phyloP scores from a whole-genome alignment of 2,329 filamentous ascomycete genomes.

The Cercospora canescens region DNA sequence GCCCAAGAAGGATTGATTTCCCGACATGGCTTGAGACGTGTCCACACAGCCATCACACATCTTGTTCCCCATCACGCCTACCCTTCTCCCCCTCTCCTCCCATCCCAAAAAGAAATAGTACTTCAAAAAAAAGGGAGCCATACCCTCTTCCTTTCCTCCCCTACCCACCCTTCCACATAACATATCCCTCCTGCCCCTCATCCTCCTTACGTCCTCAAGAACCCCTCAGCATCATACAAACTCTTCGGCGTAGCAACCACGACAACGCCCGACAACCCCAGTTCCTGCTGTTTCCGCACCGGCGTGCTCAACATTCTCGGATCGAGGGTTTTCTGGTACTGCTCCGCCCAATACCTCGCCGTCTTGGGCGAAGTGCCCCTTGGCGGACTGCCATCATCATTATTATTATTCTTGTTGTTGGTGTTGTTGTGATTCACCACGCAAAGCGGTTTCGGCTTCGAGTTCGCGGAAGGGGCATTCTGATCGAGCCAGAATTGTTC shows the following conservation, averaged over 20 bases:
- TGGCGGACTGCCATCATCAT: neutral
- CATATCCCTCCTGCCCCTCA: neutral
- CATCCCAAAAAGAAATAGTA: neutral
- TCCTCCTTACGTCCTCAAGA: constrained; percentile 30
- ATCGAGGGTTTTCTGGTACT: constrained; percentile 6
- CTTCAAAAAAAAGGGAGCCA: no score
- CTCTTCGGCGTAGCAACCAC: constrained; percentile 44
- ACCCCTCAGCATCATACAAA: constrained; percentile 47
- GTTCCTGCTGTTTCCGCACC: neutral
- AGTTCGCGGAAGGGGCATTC: neutral
- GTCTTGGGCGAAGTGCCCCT: neutral
- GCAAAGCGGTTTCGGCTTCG: neutral
- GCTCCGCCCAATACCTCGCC: neutral
- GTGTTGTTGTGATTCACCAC: neutral
- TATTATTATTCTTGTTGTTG: neutral
- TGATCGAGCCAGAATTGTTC: constrained; percentile 32
- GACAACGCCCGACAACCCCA: neutral
- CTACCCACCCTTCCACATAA: no score
- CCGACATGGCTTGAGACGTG: no score
- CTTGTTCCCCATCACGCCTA: neutral
- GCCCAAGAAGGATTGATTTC: no score
- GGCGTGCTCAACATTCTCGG: constrained; percentile 23
- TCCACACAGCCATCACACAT: neutral
- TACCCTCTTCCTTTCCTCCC: no score
- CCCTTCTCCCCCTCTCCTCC: neutral